Conservation (phyloP, 1,284 basidiomycete genomes). For the Kwoniella shivajii region DNA sequence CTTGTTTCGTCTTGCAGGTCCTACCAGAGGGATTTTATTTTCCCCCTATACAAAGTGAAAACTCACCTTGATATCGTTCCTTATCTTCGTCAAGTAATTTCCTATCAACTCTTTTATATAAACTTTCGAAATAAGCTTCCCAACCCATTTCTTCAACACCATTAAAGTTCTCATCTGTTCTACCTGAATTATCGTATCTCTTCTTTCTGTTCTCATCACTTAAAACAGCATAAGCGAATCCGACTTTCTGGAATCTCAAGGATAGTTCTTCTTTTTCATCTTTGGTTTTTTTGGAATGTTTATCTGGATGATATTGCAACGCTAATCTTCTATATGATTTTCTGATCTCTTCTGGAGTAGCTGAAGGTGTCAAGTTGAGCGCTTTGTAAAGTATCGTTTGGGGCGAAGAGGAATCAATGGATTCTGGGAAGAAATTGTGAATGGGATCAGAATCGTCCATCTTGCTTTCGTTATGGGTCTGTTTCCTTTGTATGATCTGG, state of each 20-base stretch:
- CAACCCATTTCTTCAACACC: conserved; percentile 79
- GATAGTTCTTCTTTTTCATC: conserved; percentile 64
- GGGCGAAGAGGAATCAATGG: conserved; percentile 54
- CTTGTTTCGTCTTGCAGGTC: too few relatives aligned
- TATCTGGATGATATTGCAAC: conserved; percentile 83
- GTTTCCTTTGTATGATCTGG: neutral
- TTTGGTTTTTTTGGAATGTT: conserved; percentile 65
- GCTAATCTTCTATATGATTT: conserved; percentile 83
- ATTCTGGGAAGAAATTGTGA: conserved; percentile 71
- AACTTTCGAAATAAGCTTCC: conserved; percentile 86
- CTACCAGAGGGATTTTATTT: too few relatives aligned
- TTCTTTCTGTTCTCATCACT: conserved; percentile 72
- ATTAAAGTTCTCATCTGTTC: conserved; percentile 70
- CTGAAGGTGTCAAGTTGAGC: conserved; percentile 62
- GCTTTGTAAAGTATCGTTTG: conserved; percentile 66
- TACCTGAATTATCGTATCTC: conserved; percentile 79
- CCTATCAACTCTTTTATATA: conserved; percentile 83
- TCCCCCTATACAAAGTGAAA: too few relatives aligned
- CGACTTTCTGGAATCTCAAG: conserved; percentile 80
- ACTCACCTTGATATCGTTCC: conserved; percentile 81
- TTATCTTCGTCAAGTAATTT: conserved; percentile 86
- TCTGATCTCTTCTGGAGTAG: conserved; percentile 69
- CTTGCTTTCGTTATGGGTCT: too few relatives aligned
- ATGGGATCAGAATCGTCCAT: conserved; percentile 69
- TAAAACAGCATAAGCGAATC: conserved; percentile 85